Evolutionary conservation across 495 filamentous ascomycete species (phyloP), one percentile per base, ranked within the genome.

Genomic region (Xylaria palmicola): DNA sequence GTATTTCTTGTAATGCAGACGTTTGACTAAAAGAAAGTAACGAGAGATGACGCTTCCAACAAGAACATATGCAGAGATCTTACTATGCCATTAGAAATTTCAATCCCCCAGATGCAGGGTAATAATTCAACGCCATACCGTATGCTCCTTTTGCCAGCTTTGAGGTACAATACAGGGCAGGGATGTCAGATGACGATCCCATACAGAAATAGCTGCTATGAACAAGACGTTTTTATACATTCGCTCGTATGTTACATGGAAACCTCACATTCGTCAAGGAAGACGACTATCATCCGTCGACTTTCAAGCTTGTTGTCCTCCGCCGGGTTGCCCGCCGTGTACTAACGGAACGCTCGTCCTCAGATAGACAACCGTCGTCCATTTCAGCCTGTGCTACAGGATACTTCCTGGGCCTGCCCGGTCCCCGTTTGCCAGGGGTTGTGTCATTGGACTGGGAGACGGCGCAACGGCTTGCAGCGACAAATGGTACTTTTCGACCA

Each of bases 401-500:
- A 29, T 45, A 24, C 29, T 61, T 61, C 30, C 50, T 61, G 6
- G 59, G 59, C 15, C 59, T 36, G 12, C 59, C 59, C 9, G 59
- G 59, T 7, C 59, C 49, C 20, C 50, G 49, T 55, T 61, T 61
- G n/a, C 34, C 26, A 52, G n/a, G 45, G 20, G 34, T 41, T 6
- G 45, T 7, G 12, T 32, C 20, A 20, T 19, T 49, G 3, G 56
- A 12, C 17, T 24, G 43, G 43, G 41, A 19, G n/a, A 44, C 39
- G 26, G 34, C 13, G 34, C 8, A 32, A 15, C 20, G 53, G n/a
- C 5, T 44, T 22, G 48, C 13, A 19, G 43, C 37, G 20, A 17
- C 9, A 19, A 47, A 26, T 1, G 63, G 63, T 6, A 62, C 50
- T 59, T 78, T 78, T 39, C 76, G 65, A 1, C 77, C 77, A 0